Conservation (phyloP, 768 basidiomycete species). For the Filobasidium floriforme region DNA sequence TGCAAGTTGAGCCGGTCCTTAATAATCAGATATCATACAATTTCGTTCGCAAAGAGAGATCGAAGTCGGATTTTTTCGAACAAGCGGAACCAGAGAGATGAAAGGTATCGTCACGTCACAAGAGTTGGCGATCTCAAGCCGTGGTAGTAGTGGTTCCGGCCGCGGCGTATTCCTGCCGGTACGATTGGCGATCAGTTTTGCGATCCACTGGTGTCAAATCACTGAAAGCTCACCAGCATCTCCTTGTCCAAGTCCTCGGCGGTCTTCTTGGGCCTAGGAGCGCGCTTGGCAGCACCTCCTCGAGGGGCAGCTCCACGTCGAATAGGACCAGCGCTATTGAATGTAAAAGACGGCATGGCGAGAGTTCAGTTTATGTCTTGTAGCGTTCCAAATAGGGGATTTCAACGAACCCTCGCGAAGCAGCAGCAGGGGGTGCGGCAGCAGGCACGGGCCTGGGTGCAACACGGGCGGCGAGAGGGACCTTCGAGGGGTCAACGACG, state of each 20-base stretch:
- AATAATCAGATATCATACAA: neutral
- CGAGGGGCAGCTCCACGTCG: slow-evolving; percentile 40
- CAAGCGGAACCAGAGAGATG: neutral
- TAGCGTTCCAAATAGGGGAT: neutral
- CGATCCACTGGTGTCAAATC: neutral
- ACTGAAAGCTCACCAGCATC: slow-evolving; percentile 68
- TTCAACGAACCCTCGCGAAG: slow-evolving; percentile 24
- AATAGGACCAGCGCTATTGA: slow-evolving; percentile 43
- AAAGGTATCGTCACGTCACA: too few relatives aligned
- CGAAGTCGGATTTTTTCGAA: neutral
- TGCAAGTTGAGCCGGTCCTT: neutral
- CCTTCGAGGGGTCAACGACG: slow-evolving; percentile 70
- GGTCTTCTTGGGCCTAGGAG: slow-evolving; percentile 65
- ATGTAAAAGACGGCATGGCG: neutral
- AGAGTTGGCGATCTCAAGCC: neutral
- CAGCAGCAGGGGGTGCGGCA: slow-evolving; percentile 36
- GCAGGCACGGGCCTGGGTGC: slow-evolving; percentile 56
- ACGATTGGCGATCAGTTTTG: neutral
- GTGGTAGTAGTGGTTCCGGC: slow-evolving; percentile 1
- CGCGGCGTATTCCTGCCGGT: neutral
- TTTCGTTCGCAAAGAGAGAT: neutral
- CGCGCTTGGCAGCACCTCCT: slow-evolving; percentile 49
- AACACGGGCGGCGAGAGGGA: slow-evolving; percentile 74
- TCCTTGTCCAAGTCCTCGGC: slow-evolving; percentile 91
- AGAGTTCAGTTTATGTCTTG: neutral